These are phyloP conservation scores for Atkinsonella hypoxylon DNA, from an alignment of 2,329 filamentous ascomycete species.

Conservation along the genomic window DNA sequence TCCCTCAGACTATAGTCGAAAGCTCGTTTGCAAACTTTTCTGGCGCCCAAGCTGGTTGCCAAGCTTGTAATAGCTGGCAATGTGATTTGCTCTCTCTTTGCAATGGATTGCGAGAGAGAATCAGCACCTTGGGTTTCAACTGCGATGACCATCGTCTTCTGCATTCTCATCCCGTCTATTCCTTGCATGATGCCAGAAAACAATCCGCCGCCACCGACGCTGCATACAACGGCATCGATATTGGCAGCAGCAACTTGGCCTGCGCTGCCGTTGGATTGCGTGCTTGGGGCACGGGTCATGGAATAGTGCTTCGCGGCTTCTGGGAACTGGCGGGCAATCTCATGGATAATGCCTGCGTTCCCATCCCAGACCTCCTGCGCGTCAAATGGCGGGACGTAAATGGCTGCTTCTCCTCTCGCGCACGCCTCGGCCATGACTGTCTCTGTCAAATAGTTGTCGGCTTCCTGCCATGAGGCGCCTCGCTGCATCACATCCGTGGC, in stretches of 20 bases:
- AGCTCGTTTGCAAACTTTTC: constrained; percentile 45
- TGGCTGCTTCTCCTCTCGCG: constrained; percentile 24
- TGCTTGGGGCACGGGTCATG: constrained; percentile 37
- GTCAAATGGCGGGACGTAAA: constrained; percentile 58
- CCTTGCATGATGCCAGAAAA: constrained; percentile 62
- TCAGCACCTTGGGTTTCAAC: constrained; percentile 65
- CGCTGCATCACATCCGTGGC: constrained; percentile 49
- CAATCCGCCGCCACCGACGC: constrained; percentile 71
- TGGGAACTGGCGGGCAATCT: constrained; percentile 24
- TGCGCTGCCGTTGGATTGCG: neutral
- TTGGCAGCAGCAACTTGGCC: neutral
- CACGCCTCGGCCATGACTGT: constrained; percentile 29
- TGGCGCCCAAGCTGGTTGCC: constrained; percentile 58
- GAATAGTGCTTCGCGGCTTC: constrained; percentile 13
- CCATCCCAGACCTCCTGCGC: constrained; percentile 56
- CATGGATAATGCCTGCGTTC: constrained; percentile 42
- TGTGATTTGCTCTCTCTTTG: constrained; percentile 41
- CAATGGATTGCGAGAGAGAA: constrained; percentile 46
- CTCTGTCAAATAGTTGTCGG: constrained; percentile 50
- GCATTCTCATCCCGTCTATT: constrained; percentile 24
- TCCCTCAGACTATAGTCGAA: constrained; percentile 18
- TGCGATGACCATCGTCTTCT: constrained; percentile 43
- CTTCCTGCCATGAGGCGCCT: constrained; percentile 56
- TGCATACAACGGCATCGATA: constrained; percentile 60
- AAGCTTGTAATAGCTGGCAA: constrained; percentile 58